Evolutionary conservation across 139 green algal species (phyloP), one percentile per base, ranked within the genome.

Genomic region (Coelastrella sp.): DNA sequence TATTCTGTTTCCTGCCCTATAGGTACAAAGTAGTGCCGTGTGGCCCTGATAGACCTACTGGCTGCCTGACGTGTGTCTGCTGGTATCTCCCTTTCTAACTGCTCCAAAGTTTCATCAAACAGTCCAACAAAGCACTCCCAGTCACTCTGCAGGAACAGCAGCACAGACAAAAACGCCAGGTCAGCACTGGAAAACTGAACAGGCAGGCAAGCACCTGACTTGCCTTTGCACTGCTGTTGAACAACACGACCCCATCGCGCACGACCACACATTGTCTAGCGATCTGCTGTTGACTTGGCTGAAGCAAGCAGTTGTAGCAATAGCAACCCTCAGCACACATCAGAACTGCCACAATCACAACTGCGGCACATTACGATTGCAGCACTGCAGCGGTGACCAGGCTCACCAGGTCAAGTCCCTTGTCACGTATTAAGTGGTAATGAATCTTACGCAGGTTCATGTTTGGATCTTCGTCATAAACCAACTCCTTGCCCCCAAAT

Each of bases 401-500:
- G 23, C 86, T 80, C 76, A 90, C 86, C 87, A 87, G 17, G 23
- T 22, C 76, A 5, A 91, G 78, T 3, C 87, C 87, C 64, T 80
- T 86, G 87, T 91, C 87, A 5, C 64, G 54, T 47, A 91, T 91
- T 20, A 91, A 78, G 13, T 64, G 61, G 64, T 87, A 91, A 66
- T 91, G 87, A 17, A 91, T 64, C 61, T 71, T 79, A 10, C 87
- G 66, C 47, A 91, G 78, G 87, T 91, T 86, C 32, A 91, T 68
- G 79, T 68, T 75, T 56, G 87, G 87, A 64, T 91, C 76, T 57
- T 91, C 78, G 64, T 91, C 78, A 64, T 59, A 71, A 7, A 91
- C 87, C 32, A 91, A 65, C 78, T 91, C 77, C 77, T 91, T 91
- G 56, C 87, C 87, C 19, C 87, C 87, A 91, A 91, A 91, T 5